Evolutionary conservation across 805 yeast genomes (phyloP).

Genomic region (Candida nanaspora): DNA sequence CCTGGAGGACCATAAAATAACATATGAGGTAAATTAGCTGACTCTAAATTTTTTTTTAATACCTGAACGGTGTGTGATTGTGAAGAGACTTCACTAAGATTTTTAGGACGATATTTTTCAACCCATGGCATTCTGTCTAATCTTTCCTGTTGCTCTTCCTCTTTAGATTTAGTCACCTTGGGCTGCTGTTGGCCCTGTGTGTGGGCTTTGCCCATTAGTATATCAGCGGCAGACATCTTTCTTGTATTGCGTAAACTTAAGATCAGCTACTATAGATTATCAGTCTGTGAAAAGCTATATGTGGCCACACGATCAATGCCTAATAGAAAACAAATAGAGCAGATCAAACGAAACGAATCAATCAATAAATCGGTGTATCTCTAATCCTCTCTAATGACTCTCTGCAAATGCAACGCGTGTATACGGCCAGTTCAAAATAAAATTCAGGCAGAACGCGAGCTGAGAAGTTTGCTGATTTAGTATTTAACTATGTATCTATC

Average conservation of each 20-base stretch:
- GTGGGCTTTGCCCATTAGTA: constrained; percentile 11
- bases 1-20: constrained; percentile 92
- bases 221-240: constrained; percentile 13
- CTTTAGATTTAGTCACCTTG: constrained; percentile 8
- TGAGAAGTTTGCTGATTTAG: too few relatives aligned
- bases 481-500: neutral
- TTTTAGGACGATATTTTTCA: constrained; percentile 88
- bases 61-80: constrained; percentile 87
- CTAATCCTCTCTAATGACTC: too few relatives aligned
- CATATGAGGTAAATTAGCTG: constrained; percentile 89
- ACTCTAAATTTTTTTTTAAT: constrained; percentile 65
- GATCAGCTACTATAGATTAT: neutral
- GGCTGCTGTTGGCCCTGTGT: constrained; percentile 9
- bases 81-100: constrained; percentile 79
- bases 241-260: neutral
- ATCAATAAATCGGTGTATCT: too few relatives aligned
- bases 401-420: neutral
- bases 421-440: too few relatives aligned
- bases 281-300: too few relatives aligned
- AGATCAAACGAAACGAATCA: too few relatives aligned
- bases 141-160: constrained; percentile 21
- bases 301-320: too few relatives aligned
- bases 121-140: constrained; percentile 78
- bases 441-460: too few relatives aligned
- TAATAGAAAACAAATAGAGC: too few relatives aligned